phyloP scores from a whole-genome alignment of 352 stramenopile genomes.

The Blastocystis sp. region DNA sequence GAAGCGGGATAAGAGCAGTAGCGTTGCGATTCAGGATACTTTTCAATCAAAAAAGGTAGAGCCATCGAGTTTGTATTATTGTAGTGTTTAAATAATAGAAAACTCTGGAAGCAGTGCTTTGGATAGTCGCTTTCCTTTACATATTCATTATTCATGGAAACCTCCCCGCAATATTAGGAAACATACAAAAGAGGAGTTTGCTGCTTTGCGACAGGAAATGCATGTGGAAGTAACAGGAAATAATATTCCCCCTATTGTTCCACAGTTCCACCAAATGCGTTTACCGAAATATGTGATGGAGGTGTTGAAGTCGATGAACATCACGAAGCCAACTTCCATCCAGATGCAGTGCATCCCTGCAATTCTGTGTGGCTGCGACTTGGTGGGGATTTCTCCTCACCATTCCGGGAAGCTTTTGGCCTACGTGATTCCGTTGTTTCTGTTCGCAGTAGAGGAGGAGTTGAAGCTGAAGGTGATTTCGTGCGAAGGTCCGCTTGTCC shows the following conservation, averaged over 20 bases:
- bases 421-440: not conserved
- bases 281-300: not conserved
- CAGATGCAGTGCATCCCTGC: not conserved
- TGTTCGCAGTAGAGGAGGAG: not conserved
- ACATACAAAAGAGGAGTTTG: not conserved
- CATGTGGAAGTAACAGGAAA: not conserved
- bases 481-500: not conserved
- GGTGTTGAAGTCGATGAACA: not conserved
- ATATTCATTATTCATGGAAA: not conserved
- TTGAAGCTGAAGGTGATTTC: not conserved
- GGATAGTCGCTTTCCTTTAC: not conserved
- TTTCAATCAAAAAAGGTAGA: not conserved
- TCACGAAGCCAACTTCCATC: not conserved
- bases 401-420: not conserved
- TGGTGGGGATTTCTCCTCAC: not conserved
- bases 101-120: not conserved
- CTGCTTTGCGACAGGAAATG: not conserved
- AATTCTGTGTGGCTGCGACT: not conserved
- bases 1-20: not conserved
- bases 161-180: not conserved
- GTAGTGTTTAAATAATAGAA: not conserved
- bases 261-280: not conserved
- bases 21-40: not conserved
- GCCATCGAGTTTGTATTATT: not conserved
- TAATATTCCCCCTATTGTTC: not conserved